These are phyloP conservation scores for Agastache rugosa DNA, from an alignment of 257 asterid species.

Conservation along the genomic window DNA sequence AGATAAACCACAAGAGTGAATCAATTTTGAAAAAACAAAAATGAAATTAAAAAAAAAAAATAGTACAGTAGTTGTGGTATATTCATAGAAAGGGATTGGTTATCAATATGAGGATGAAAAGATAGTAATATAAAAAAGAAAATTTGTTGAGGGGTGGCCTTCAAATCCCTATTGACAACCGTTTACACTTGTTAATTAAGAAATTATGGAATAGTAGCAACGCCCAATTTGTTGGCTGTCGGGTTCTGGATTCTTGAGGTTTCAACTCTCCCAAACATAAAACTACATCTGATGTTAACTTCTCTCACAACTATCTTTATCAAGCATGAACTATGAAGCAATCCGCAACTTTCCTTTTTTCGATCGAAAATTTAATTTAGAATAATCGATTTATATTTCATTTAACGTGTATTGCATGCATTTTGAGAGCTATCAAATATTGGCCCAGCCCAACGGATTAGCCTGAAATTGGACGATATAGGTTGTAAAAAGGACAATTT, in stretches of 20 bases:
- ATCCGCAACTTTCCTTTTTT: background rate
- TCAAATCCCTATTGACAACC: constrained; percentile 31
- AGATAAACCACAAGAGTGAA: background rate
- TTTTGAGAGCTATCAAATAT: too few species aligned
- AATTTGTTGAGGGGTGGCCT: constrained; percentile 36
- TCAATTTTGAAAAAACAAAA: background rate
- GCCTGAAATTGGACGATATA: too few species aligned
- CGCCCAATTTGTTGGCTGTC: constrained; percentile 50
- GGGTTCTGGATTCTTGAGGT: constrained; percentile 31
- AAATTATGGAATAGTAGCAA: constrained; percentile 24
- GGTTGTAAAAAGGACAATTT: too few species aligned
- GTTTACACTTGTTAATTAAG: constrained; percentile 39
- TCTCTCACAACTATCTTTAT: constrained; percentile 1
- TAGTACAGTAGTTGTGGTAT: background rate
- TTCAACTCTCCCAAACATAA: constrained; percentile 6
- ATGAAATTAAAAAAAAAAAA: background rate
- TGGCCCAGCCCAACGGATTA: too few species aligned
- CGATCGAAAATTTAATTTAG: background rate
- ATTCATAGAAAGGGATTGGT: constrained; percentile 35
- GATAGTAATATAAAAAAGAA: background rate
- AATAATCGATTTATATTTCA: too few species aligned
- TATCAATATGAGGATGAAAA: constrained; percentile 22
- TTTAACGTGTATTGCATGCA: too few species aligned
- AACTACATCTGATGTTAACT: background rate
- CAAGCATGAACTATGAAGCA: background rate